phyloP scores from a whole-genome alignment of 768 basidiomycete species.

The Auricularia sp. region DNA sequence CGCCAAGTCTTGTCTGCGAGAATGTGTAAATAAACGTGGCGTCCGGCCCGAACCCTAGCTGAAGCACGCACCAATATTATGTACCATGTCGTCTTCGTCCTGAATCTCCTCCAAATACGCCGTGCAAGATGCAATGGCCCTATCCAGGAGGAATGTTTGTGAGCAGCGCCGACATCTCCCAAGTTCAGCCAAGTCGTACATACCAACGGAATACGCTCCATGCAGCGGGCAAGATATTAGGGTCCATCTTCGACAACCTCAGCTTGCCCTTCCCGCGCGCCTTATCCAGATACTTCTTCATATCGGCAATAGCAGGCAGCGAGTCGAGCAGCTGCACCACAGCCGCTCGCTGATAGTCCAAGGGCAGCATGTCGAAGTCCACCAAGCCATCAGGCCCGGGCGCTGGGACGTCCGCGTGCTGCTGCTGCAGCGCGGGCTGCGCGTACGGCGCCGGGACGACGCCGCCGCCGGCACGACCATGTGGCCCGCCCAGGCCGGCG shows the following conservation, averaged over 20 bases:
- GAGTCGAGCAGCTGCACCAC: conserved; percentile 36
- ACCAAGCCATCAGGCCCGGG: conserved; percentile 29
- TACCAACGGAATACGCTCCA: conserved; percentile 61
- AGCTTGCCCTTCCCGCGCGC: conserved; percentile 45
- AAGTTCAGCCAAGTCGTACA: conserved; percentile 5
- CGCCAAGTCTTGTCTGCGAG: conserved; percentile 36
- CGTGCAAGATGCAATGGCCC: conserved; percentile 66
- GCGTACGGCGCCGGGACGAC: no score
- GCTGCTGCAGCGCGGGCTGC: neutral
- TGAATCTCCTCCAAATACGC: conserved; percentile 58
- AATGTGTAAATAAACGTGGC: no score
- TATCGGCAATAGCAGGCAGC: conserved; percentile 42
- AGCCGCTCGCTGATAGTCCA: conserved; percentile 35
- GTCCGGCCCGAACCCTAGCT: no score
- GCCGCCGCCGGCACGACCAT: conserved; percentile 4
- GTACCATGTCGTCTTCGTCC: conserved; percentile 42
- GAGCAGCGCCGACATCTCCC: no score
- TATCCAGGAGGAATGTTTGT: conserved; percentile 11
- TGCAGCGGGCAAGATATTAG: conserved; percentile 42
- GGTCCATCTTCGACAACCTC: conserved; percentile 42
- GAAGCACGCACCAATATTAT: conserved; percentile 33
- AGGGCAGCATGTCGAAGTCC: conserved; percentile 42
- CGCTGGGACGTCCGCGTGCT: neutral
- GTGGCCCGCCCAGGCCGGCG: conserved; percentile 1
- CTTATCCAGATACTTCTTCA: conserved; percentile 47